Percentiles rank a stretch among this genome's conserved stretches.
Evolutionary conservation across 2,329 filamentous ascomycete species (phyloP).

Genomic region (Scorias spongiosa): DNA sequence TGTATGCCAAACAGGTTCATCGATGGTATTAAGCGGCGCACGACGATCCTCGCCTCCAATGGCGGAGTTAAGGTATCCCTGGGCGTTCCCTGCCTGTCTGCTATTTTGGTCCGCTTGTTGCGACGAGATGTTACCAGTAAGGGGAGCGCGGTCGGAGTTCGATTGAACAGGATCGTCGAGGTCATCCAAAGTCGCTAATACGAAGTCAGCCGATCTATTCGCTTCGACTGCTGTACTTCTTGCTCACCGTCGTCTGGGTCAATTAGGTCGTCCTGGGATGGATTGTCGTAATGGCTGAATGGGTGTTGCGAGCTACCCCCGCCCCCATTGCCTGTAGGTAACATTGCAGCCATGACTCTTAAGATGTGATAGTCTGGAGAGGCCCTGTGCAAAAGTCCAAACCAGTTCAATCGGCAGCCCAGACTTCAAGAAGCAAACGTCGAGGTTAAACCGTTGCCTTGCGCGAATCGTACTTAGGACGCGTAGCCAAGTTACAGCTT

Average conservation of each 20-base stretch:
- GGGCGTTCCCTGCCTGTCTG: slow-evolving; percentile 45
- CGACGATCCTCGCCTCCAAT: slow-evolving; percentile 88
- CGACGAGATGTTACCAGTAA: slow-evolving; percentile 63
- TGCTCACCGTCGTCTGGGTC: slow-evolving; percentile 36
- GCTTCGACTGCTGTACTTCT: background rate
- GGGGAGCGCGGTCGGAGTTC: slow-evolving; percentile 58
- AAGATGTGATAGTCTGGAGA: too few species aligned
- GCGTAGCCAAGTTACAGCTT: background rate
- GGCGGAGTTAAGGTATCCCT: slow-evolving; percentile 71
- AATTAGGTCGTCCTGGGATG: slow-evolving; percentile 34
- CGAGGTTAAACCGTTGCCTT: background rate
- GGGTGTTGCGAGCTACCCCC: slow-evolving; percentile 14
- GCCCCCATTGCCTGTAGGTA: slow-evolving; percentile 24
- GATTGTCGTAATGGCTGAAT: slow-evolving; percentile 29
- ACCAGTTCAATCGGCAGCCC: too few species aligned
- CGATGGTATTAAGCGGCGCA: slow-evolving; percentile 83
- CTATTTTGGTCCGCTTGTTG: slow-evolving; percentile 38
- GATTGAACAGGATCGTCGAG: slow-evolving; percentile 67
- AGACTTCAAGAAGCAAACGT: too few species aligned
- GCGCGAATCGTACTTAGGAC: background rate
- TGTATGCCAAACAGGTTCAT: slow-evolving; percentile 96
- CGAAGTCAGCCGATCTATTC: background rate
- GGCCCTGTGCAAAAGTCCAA: too few species aligned
- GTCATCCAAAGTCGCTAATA: slow-evolving; percentile 67
- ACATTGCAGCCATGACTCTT: slow-evolving; percentile 28